These are phyloP conservation scores for Eimeria maxima DNA, from an alignment of 169 alveolate species.

Conservation along the genomic window DNA sequence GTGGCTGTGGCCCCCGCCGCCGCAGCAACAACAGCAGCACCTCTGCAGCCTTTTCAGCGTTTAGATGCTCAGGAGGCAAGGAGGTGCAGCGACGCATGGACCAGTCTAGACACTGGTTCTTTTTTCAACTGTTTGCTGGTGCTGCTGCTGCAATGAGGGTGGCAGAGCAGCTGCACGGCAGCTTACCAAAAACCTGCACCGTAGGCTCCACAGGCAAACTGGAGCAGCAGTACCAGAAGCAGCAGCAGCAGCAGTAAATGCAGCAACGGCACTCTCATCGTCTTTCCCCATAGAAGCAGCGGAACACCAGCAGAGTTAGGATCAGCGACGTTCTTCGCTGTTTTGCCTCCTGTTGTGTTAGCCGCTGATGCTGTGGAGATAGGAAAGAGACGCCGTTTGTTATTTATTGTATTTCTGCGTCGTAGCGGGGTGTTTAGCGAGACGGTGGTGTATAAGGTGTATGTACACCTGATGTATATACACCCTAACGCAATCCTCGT, in stretches of 20 bases:
- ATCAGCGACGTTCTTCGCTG: too few species aligned
- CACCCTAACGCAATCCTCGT: background rate
- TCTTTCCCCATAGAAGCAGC: too few species aligned
- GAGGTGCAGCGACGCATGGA: background rate
- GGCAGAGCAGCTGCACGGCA: too few species aligned
- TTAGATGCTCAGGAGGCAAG: too few species aligned
- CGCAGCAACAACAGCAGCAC: conserved; percentile 20
- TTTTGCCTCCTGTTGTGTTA: background rate
- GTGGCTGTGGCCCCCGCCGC: background rate
- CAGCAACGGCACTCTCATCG: background rate
- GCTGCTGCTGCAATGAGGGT: too few species aligned
- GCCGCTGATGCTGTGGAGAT: background rate
- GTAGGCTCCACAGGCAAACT: too few species aligned
- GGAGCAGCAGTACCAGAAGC: background rate
- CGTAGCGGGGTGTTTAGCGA: background rate
- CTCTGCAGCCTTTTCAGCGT: background rate
- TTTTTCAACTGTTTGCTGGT: too few species aligned
- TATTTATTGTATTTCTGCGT: background rate
- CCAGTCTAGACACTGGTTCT: background rate
- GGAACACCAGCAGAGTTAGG: too few species aligned
- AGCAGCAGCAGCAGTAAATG: background rate
- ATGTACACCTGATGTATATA: background rate
- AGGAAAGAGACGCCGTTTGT: background rate
- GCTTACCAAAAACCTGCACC: too few species aligned
- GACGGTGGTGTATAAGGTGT: background rate